Evolutionary conservation across 1,139 yeast species (phyloP).

Genomic region (Sugiyamaella castrensis): DNA sequence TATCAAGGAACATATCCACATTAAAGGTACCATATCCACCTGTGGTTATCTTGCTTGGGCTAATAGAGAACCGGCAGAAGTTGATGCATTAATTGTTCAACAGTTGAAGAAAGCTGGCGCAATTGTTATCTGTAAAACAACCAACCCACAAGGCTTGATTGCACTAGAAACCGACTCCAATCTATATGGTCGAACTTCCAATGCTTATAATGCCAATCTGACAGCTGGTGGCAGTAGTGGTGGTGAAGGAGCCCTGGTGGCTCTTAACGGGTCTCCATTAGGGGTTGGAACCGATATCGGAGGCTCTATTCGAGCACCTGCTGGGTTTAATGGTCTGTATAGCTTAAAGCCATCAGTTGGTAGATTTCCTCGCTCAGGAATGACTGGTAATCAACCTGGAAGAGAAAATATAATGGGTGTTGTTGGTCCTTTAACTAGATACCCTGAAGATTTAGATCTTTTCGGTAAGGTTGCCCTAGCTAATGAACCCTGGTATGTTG

Average conservation of each 20-base stretch:
- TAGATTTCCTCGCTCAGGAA: slow-evolving; percentile 45
- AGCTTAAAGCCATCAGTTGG: slow-evolving; percentile 69
- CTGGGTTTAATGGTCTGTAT: slow-evolving; percentile 63
- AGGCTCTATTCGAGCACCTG: slow-evolving; percentile 73
- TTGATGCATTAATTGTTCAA: slow-evolving; percentile 19
- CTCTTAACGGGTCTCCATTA: slow-evolving; percentile 49
- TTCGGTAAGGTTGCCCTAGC: slow-evolving; percentile 52
- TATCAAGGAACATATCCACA: slow-evolving; percentile 48
- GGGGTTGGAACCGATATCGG: slow-evolving; percentile 80
- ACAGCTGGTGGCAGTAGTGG: slow-evolving; percentile 73
- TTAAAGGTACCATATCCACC: slow-evolving; percentile 44
- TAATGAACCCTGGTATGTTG: slow-evolving; percentile 55
- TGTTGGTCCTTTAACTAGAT: slow-evolving; percentile 49
- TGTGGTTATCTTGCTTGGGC: slow-evolving; percentile 37
- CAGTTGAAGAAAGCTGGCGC: slow-evolving; percentile 51
- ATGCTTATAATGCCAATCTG: slow-evolving; percentile 50
- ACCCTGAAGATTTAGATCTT: slow-evolving; percentile 55
- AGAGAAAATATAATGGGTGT: slow-evolving; percentile 39
- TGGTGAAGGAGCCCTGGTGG: slow-evolving; percentile 63
- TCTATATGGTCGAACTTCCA: slow-evolving; percentile 47
- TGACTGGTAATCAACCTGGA: neutral
- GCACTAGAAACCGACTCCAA: slow-evolving; percentile 13
- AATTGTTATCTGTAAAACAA: slow-evolving; percentile 33
- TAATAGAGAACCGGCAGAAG: slow-evolving; percentile 22
- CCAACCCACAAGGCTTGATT: slow-evolving; percentile 9